A percentile compares a stretch with the other conserved stretches of the same genome.
These are phyloP conservation scores for Brassica cretica DNA, from an alignment of 345 rosid species.

Conservation along the genomic window DNA sequence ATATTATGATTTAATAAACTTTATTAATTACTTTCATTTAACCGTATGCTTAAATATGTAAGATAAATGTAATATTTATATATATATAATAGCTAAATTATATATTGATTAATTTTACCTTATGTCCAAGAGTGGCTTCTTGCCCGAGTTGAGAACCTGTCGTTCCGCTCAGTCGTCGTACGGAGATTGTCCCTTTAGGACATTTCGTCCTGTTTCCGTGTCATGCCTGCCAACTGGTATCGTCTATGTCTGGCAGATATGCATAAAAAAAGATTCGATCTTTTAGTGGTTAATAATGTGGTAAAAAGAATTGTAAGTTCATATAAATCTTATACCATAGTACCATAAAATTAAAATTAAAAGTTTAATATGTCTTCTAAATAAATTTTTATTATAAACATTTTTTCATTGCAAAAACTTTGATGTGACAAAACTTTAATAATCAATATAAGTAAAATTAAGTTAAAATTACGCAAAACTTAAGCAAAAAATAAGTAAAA, in stretches of 20 bases:
- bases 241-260: too few species aligned
- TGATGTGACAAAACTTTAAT: neutral
- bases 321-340: neutral
- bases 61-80: too few species aligned
- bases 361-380: too few species aligned
- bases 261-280: neutral
- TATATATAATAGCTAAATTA: neutral
- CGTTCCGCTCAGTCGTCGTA: too few species aligned
- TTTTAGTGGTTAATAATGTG: neutral
- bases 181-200: too few species aligned
- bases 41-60: neutral
- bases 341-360: too few species aligned
- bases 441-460: neutral
- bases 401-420: neutral
- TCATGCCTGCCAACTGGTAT: too few species aligned
- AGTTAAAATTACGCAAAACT: neutral
- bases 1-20: too few species aligned
- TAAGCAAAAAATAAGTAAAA: neutral
- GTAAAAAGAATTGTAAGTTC: neutral
- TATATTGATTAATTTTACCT: neutral
- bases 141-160: neutral
- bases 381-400: too few species aligned
- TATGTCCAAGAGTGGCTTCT: neutral
- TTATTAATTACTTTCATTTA: neutral
- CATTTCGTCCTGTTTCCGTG: too few species aligned